These are phyloP conservation scores for Aspergillus sp. DNA, from an alignment of 2,329 filamentous ascomycete species.

Conservation along the genomic window DNA sequence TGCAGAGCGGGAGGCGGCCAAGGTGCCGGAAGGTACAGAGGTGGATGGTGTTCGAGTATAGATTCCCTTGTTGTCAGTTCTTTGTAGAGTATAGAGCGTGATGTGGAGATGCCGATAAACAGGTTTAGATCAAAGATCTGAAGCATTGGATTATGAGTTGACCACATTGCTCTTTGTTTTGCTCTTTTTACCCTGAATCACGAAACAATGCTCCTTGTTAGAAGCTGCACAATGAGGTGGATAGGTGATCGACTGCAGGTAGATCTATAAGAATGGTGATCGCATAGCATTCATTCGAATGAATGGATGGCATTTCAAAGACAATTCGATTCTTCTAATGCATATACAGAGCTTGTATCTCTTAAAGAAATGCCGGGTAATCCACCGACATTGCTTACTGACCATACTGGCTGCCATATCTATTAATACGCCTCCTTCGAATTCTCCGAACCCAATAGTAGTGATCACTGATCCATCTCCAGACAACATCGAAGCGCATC, in stretches of 20 bases:
- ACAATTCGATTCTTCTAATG: neutral
- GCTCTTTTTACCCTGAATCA: no score
- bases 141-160: neutral
- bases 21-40: constrained; percentile 36
- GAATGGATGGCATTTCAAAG: neutral
- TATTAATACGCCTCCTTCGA: no score
- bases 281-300: neutral
- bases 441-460: no score
- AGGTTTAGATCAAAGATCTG: constrained; percentile 1
- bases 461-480: no score
- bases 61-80: neutral
- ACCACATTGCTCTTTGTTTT: neutral
- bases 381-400: neutral
- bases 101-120: neutral
- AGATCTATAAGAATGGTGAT: neutral
- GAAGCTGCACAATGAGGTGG: neutral
- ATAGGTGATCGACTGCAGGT: neutral
- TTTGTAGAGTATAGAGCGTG: constrained; percentile 3
- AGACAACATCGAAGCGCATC: no score
- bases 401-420: no score
- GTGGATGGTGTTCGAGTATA: constrained; percentile 32
- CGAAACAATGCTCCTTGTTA: neutral
- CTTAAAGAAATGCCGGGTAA: no score
- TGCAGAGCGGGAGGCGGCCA: constrained; percentile 36
- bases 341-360: no score